Evolutionary conservation across 352 stramenopile genomes (phyloP).

Genomic region (Phytophthora colocasiae): DNA sequence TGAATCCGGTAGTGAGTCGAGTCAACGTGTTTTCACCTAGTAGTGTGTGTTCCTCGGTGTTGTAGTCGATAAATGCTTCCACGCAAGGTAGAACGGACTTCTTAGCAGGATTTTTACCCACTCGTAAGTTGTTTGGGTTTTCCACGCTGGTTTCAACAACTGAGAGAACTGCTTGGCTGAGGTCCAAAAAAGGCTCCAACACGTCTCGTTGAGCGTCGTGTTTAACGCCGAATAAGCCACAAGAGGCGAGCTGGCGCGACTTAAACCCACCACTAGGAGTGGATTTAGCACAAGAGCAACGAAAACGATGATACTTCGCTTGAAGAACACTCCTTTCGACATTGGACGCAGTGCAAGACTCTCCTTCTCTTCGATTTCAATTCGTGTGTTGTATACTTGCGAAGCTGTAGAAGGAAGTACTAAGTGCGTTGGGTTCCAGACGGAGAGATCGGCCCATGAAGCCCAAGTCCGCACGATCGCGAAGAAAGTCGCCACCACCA

Average conservation of each 20-base stretch:
- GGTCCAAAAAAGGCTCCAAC: neutral
- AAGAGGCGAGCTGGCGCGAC: conserved; percentile 5
- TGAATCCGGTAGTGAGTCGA: conserved; percentile 21
- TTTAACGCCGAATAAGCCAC: conserved; percentile 21
- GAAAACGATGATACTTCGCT: neutral
- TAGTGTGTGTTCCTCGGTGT: conserved; percentile 15
- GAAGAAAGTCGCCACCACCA: conserved; percentile 15
- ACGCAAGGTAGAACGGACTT: neutral
- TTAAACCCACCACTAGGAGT: conserved; percentile 7
- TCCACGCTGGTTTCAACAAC: neutral
- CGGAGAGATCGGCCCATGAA: conserved; percentile 11
- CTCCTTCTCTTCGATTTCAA: neutral
- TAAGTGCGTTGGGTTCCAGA: conserved; percentile 14
- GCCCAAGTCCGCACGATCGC: conserved; percentile 2
- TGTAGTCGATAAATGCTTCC: conserved; percentile 12
- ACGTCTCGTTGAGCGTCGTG: conserved; percentile 25
- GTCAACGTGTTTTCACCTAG: conserved; percentile 16
- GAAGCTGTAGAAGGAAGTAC: neutral
- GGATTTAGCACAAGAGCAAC: conserved; percentile 14
- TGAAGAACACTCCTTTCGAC: neutral
- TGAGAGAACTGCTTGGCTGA: no score
- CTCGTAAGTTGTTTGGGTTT: neutral
- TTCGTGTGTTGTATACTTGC: neutral
- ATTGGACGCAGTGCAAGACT: neutral
- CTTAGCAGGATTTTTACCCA: neutral